A percentile compares a stretch with the other conserved stretches of the same genome.
Evolutionary conservation across 2,329 filamentous ascomycete genomes (phyloP).

Genomic region (Huntiella abstrusa): DNA sequence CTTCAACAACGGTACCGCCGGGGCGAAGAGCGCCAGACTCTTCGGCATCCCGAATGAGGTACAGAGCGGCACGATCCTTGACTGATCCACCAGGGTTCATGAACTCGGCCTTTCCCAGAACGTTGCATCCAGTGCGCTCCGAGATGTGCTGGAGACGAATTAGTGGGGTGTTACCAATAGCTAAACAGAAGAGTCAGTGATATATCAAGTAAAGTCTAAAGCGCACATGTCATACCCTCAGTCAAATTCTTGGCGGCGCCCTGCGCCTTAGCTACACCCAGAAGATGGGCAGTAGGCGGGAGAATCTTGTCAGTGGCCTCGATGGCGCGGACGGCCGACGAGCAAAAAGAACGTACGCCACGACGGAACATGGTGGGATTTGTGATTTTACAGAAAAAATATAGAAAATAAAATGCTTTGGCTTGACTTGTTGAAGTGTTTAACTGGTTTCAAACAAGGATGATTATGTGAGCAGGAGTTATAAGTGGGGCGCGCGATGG

Average conservation of each 20-base stretch:
- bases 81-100: slow-evolving; percentile 94
- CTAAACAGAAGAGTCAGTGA: slow-evolving; percentile 25
- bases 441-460: background rate
- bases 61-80: slow-evolving; percentile 90
- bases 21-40: slow-evolving; percentile 63
- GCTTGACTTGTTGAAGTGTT: background rate
- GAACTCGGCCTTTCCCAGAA: slow-evolving; percentile 95
- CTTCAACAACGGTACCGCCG: slow-evolving; percentile 89
- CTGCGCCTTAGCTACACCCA: slow-evolving; percentile 63
- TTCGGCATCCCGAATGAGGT: slow-evolving; percentile 85
- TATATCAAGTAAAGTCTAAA: background rate
- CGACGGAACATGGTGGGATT: slow-evolving; percentile 45
- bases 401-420: background rate
- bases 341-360: slow-evolving; percentile 47
- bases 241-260: slow-evolving; percentile 60
- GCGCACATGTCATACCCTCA: slow-evolving; percentile 41
- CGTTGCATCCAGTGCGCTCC: slow-evolving; percentile 75
- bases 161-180: slow-evolving; percentile 92
- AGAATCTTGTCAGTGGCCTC: slow-evolving; percentile 17
- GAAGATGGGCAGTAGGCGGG: slow-evolving; percentile 36
- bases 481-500: slow-evolving; percentile 10
- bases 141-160: slow-evolving; percentile 81
- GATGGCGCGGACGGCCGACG: slow-evolving; percentile 34
- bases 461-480: background rate
- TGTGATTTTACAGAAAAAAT: background rate